A percentile compares a stretch with the other conserved stretches of the same genome.
These are phyloP conservation scores for Rubus idaeus DNA, from an alignment of 306 rosid genomes.

Conservation along the genomic window DNA sequence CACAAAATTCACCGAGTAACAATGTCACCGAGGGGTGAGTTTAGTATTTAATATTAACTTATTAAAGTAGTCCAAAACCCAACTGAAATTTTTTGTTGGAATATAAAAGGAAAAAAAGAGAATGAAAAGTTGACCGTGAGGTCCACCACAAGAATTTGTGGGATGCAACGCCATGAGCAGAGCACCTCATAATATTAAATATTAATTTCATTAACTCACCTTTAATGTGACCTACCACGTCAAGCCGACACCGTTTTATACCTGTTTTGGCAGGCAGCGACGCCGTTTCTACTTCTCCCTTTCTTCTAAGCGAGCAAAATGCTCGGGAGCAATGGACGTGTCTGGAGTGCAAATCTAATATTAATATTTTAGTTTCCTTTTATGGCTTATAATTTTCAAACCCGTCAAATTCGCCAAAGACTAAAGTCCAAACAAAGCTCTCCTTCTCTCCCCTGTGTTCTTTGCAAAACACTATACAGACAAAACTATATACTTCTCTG, in stretches of 20 bases:
- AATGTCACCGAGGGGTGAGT: no score
- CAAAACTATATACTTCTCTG: no score
- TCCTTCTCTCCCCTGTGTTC: neutral
- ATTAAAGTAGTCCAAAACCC: neutral
- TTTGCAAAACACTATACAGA: no score
- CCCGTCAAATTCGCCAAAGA: neutral
- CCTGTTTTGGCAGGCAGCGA: neutral
- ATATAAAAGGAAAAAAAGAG: neutral
- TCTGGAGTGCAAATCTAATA: neutral
- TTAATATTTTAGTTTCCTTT: slow-evolving; percentile 10
- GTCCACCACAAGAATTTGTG: no score
- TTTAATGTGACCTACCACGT: neutral
- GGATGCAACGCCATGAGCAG: no score
- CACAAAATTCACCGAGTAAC: no score
- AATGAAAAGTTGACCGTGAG: neutral
- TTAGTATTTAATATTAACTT: neutral
- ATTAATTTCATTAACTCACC: neutral
- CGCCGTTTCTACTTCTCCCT: neutral
- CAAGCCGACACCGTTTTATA: neutral
- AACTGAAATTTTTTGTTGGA: neutral
- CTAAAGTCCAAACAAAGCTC: neutral
- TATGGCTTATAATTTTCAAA: slow-evolving; percentile 12
- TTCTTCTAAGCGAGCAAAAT: slow-evolving; percentile 7
- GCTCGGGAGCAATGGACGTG: slow-evolving; percentile 1
- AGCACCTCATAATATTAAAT: no score